These are phyloP conservation scores for Rutidosis leptorrhynchoides DNA, from an alignment of 129 eudicot genomes.

Conservation along the genomic window DNA sequence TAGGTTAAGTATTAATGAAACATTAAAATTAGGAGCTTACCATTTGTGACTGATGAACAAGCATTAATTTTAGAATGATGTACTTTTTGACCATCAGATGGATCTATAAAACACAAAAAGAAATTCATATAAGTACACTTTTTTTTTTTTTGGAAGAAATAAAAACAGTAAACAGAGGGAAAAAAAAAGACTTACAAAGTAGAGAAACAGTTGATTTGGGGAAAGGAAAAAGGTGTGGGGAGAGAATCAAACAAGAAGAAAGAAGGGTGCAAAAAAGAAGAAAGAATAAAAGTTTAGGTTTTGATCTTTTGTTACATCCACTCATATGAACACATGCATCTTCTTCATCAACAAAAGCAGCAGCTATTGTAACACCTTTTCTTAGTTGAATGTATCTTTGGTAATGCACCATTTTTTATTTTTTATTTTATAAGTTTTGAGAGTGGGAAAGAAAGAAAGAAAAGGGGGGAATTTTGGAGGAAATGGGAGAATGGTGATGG, in stretches of 20 bases:
- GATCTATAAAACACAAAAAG: conserved; percentile 47
- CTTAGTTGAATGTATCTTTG: conserved; percentile 46
- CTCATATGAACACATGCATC: conserved; percentile 42
- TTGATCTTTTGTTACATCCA: conserved; percentile 38
- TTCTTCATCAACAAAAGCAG: conserved; percentile 46
- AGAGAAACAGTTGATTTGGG: conserved; percentile 46
- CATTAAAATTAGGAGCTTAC: conserved; percentile 32
- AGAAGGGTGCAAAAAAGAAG: conserved; percentile 51
- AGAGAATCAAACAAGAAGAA: conserved; percentile 55
- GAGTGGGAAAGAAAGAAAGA: conserved; percentile 6
- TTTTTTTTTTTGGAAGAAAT: neutral
- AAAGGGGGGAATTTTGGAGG: conserved; percentile 19
- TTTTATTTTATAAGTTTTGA: neutral
- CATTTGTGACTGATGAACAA: conserved; percentile 74
- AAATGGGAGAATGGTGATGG: conserved; percentile 10
- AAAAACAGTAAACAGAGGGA: neutral
- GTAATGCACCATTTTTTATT: conserved; percentile 37
- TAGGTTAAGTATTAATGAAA: neutral
- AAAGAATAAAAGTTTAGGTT: conserved; percentile 50
- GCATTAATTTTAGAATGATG: conserved; percentile 35
- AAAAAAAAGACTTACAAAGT: conserved; percentile 35
- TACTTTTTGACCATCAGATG: conserved; percentile 44
- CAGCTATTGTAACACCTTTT: conserved; percentile 39
- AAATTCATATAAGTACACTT: neutral
- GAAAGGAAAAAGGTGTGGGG: conserved; percentile 48